These are phyloP conservation scores for Populus hybrid DNA, from an alignment of 441 rosid species.

Conservation along the genomic window DNA sequence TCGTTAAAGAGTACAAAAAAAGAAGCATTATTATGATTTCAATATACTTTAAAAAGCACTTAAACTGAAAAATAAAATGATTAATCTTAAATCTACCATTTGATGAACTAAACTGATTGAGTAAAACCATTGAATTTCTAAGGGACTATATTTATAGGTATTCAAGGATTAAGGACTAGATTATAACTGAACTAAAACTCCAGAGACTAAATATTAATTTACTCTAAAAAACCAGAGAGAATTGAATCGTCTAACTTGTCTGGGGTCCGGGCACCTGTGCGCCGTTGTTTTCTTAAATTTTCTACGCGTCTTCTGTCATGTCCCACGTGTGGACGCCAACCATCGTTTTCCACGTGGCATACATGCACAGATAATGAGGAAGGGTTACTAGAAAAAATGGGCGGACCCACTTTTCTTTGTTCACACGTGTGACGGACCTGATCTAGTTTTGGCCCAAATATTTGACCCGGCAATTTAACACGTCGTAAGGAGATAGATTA, in stretches of 20 bases:
- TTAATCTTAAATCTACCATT: too few species aligned
- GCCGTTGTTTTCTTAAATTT: background rate
- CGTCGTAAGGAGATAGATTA: background rate
- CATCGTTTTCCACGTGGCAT: constrained; percentile 32
- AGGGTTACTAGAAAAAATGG: background rate
- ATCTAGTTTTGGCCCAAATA: background rate
- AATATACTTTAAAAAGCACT: too few species aligned
- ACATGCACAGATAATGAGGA: constrained; percentile 6
- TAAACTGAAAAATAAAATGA: too few species aligned
- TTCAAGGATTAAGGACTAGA: too few species aligned
- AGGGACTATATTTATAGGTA: too few species aligned
- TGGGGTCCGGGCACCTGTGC: background rate
- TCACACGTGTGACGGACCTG: constrained; percentile 22
- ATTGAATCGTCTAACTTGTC: background rate
- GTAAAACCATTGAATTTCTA: too few species aligned
- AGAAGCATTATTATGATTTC: too few species aligned
- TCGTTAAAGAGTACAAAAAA: too few species aligned
- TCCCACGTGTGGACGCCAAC: constrained; percentile 28
- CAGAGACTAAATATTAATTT: too few species aligned
- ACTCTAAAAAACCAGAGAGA: too few species aligned
- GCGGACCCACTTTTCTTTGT: constrained; percentile 15
- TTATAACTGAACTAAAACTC: too few species aligned
- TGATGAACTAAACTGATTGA: too few species aligned
- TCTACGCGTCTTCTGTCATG: constrained; percentile 34
- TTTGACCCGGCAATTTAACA: constrained; percentile 1